Conservation (phyloP, 2,329 filamentous ascomycete genomes). For the Colletotrichum sp. region DNA sequence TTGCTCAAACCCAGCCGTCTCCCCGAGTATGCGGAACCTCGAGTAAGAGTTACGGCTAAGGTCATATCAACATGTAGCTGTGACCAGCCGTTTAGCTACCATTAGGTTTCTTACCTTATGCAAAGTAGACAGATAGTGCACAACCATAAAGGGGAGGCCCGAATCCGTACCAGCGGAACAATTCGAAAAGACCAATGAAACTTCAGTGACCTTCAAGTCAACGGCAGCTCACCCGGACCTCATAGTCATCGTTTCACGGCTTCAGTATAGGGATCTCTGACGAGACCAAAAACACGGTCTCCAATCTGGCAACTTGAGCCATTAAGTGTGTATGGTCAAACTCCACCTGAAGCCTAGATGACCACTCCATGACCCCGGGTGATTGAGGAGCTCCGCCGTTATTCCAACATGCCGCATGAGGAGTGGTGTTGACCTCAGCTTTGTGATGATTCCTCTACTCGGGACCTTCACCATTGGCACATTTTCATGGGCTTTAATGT, state of each 20-base stretch:
- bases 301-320: not conserved
- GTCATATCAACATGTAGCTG: not conserved
- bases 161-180: not conserved
- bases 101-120: not conserved
- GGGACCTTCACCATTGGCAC: not conserved
- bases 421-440: not conserved
- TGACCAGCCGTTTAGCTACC: not conserved
- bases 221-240: not conserved
- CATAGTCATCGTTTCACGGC: not conserved
- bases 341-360: not conserved
- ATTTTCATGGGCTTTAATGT: not conserved
- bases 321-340: not conserved
- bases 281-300: not conserved
- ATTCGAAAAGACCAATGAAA: not conserved
- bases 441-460: not conserved
- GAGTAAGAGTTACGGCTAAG: not conserved
- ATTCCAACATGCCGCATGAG: not conserved
- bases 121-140: not conserved
- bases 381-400: not conserved
- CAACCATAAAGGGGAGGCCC: not conserved
- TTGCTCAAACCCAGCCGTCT: not conserved
- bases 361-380: not conserved
- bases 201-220: not conserved
- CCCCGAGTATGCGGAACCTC: not conserved
- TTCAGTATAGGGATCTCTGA: too few species aligned